Evolutionary conservation across 768 basidiomycete genomes (phyloP), one percentile per base, ranked within the genome.

Genomic region (Lactarius psammicola): DNA sequence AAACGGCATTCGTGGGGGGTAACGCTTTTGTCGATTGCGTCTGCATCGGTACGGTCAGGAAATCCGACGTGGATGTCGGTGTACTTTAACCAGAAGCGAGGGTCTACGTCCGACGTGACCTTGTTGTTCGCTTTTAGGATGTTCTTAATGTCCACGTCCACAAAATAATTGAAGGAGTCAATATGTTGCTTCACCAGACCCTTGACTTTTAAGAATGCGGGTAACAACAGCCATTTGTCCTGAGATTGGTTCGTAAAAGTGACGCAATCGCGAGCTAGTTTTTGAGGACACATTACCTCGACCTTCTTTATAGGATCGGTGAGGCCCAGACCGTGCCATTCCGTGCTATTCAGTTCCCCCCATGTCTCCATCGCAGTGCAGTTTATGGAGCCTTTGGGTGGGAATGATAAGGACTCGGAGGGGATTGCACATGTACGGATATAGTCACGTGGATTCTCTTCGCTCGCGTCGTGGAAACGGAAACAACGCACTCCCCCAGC

Each of bases 101-200:
- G 97, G 77, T 98, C 95, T 68, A 98, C 92, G 71, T 99, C 97
- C 20, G 95, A 97, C 4, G 92, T 95, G 73, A 96, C 88, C 75
- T 94, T 93, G 78, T 87, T 89, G 75, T 96, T 95, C 7, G 94
- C 94, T 70, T 87, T 90, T 65, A 98, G 87, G 72, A 99, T 97
- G 71, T 95, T 96, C 76, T 95, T 95, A 74, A 99, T 91, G 74
- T 98, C 97, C 51, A 91, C 88, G 71, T 98, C 92, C 74, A 98
- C 94, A 74, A 99, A 98, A 77, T 96, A 95, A 79, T 98, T 98
- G 86, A 94, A 98, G 9, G 94, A 97, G 76, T 98, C 97, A 71
- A 98, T 92, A 74, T 99, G 97, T 74, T 98, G 97, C 79, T 98
- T 98, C 67, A 99, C 97, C 17, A 99, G 87, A 65, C 97, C 97